Conservation (phyloP, 2,329 filamentous ascomycete species). For the Fusarium irregulare region DNA sequence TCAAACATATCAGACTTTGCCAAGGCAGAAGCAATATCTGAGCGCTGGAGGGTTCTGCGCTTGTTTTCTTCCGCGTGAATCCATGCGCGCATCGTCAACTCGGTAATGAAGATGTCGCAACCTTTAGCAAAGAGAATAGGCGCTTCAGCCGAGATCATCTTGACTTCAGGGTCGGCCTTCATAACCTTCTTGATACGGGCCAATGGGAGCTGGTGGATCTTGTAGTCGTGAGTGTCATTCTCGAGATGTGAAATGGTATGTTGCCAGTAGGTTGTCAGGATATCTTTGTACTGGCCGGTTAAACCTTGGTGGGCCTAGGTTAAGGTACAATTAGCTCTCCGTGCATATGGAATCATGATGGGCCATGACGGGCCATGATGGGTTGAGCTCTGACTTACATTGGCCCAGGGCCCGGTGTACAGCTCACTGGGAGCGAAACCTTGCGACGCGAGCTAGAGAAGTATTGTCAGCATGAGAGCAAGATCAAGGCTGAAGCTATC, state of each 20-base stretch:
- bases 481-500: conserved; percentile 3
- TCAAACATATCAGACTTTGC: conserved; percentile 99
- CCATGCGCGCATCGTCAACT: conserved; percentile 99
- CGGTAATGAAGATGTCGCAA: conserved; percentile 98
- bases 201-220: conserved; percentile 93
- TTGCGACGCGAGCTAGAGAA: conserved; percentile 78
- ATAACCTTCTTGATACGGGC: conserved; percentile 99
- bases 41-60: conserved; percentile 91
- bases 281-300: conserved; percentile 92
- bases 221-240: conserved; percentile 96
- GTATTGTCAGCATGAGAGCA: conserved; percentile 17
- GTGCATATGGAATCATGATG: not conserved
- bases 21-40: conserved; percentile 94
- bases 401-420: conserved; percentile 94
- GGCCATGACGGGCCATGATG: not conserved
- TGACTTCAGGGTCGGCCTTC: conserved; percentile 99
- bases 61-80: conserved; percentile 99
- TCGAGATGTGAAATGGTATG: conserved; percentile 97
- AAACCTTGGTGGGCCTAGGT: conserved; percentile 91
- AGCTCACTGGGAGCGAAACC: conserved; percentile 93
- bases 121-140: conserved; percentile 98
- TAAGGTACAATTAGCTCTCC: conserved; percentile 1
- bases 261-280: conserved; percentile 99
- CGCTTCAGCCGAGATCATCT: conserved; percentile 99
- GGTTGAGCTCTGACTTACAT: conserved; percentile 68